These are phyloP conservation scores for Starmerella powellii DNA, from an alignment of 805 yeast genomes.

Conservation along the genomic window DNA sequence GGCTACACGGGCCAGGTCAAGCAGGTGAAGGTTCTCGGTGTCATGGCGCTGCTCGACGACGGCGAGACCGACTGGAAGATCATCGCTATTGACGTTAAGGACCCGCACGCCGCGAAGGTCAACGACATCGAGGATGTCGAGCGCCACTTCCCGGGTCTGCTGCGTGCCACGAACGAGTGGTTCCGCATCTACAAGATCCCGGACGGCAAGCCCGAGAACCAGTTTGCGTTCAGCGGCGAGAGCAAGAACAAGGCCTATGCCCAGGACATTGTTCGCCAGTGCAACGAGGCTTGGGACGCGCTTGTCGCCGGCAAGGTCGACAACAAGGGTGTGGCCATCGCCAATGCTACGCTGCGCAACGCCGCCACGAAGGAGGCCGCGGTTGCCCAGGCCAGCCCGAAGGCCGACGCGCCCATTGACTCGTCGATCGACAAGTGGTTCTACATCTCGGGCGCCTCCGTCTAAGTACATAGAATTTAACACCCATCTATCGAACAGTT, in stretches of 20 bases:
- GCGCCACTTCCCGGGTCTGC: slow-evolving; percentile 77
- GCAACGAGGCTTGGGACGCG: slow-evolving; percentile 71
- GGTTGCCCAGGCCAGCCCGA: slow-evolving; percentile 59
- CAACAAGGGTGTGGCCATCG: slow-evolving; percentile 56
- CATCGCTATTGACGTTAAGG: slow-evolving; percentile 75
- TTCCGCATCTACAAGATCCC: slow-evolving; percentile 96
- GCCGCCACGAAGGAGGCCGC: slow-evolving; percentile 26
- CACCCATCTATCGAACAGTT: no score
- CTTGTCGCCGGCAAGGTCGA: slow-evolving; percentile 55
- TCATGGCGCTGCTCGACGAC: slow-evolving; percentile 90
- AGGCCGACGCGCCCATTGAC: slow-evolving; percentile 88
- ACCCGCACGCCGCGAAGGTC: slow-evolving; percentile 77
- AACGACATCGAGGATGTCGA: slow-evolving; percentile 86
- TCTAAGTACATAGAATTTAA: slow-evolving; percentile 14
- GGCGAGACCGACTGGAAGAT: slow-evolving; percentile 98
- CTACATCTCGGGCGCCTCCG: slow-evolving; percentile 53
- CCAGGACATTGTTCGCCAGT: slow-evolving; percentile 68
- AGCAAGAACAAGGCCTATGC: slow-evolving; percentile 82
- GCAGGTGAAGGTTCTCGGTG: slow-evolving; percentile 85
- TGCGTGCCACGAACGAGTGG: slow-evolving; percentile 95
- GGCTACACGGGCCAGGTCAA: slow-evolving; percentile 57
- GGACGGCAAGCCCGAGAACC: slow-evolving; percentile 94
- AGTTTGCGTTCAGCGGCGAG: slow-evolving; percentile 93
- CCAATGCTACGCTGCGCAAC: slow-evolving; percentile 58
- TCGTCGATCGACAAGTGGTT: slow-evolving; percentile 97